Base-by-base conservation (phyloP, 805 yeast species). In the Candida krabiensis region DNA sequence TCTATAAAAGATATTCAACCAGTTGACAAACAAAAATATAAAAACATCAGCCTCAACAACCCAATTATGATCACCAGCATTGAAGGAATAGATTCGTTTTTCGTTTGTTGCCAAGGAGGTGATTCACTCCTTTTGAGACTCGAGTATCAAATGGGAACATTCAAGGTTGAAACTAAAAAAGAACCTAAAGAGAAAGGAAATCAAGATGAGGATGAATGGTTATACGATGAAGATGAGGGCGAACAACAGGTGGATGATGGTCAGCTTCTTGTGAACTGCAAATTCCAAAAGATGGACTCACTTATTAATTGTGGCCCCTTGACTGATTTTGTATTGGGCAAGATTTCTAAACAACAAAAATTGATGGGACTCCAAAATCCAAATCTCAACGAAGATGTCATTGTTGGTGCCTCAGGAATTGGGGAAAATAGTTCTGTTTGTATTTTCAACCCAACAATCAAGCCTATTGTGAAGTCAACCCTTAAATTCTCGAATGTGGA, bases 251-350 rank as follows among this genome's bases (percentile, higher is more conserved):
- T 29, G n/a, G 16, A 28, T 6, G 41, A 44, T 14, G 36, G 27
- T 21, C 38, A 37, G n/a, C 28, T 55, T 1, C 31, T 58, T 13
- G 30, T 38, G 3, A 53, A 46, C 31, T 47, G 60, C 64, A 46
- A 63, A 46, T 75, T 82, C 40, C 60, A 65, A 13, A 52, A 67
- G 14, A 64, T 72, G 22, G 93, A 87, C 47, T 61, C 64, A 1
- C 55, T 89, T 9, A 52, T 71, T 2, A 85, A 81, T 51, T 69
- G 75, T 47, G 96, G 96, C 0, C 96, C 96, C 0, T 66, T 85
- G 9, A 69, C 85, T 2, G 77, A 80, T 28, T 71, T 89, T 45
- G 71, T 89, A 0, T 50, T 81, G 23, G 96, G 90, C 0, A 69
- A 70, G 33, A 67, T 75, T 19, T 72, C 84, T 0, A 69, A 76